Evolutionary conservation across 1,139 yeast species (phyloP), one percentile per base, ranked within the genome.

Genomic region (Insectozyma bohioensis): DNA sequence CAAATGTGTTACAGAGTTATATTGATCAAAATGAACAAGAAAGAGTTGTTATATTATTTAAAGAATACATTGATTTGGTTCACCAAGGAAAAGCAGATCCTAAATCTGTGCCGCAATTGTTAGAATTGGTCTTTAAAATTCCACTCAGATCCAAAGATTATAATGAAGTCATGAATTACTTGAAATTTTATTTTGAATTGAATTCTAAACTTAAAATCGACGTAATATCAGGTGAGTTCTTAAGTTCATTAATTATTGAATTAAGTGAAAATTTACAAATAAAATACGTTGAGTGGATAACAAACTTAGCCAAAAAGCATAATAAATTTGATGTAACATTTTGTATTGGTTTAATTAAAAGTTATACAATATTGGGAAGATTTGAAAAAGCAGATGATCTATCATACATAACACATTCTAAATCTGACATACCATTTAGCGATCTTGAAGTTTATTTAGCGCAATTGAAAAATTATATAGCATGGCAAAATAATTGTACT

Each of bases 101-200:
- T 2, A 10, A 20, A 5, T 35, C 36, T n/a, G 20, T 34, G 9
- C 18, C 33, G 9, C 16, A 24, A 10, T 53, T 75, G 1, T 72
- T 71, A 39, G 55, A 63, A 3, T 49, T 70, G 9, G 54, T 77
- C 46, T 53, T 78, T 24, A 51, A 55, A 16, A 57, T 65, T 1
- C 54, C 67, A 28, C 54, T 72, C n/a, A 61, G 61, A 11, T 42
- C 65, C 4, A 54, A 60, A 27, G 66, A 70, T 37, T 44, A 63
- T 12, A 51, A 52, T 3, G 52, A 60, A 3, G 69, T 76, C 1
- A 52, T 77, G 42, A 51, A 51, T n/a, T 53, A 73, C 11, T 48
- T 80, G 22, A 56, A 63, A 18, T 52, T 51, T n/a, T 51, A 75
- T 33, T 24, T 56, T 4, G 36, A 40, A 4, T 39, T 44, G 14